Evolutionary conservation across 306 rosid genomes (phyloP).

Genomic region (Vigna reflexopilosa): DNA sequence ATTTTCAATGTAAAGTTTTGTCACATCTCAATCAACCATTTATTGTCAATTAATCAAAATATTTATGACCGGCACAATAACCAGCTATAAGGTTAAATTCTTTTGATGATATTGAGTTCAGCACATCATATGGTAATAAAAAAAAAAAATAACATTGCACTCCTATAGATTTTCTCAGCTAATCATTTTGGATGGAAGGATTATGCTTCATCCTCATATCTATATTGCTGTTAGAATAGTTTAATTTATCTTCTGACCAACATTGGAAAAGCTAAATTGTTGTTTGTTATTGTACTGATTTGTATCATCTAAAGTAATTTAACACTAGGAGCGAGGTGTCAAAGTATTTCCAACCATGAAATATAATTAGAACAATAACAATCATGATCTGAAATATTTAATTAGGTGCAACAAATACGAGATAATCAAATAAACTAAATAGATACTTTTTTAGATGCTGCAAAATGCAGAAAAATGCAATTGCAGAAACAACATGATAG

Average conservation of each 20-base stretch:
- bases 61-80: background rate
- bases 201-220: background rate
- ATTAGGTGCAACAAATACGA: conserved; percentile 12
- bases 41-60: background rate
- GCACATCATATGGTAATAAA: background rate
- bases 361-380: background rate
- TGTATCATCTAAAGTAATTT: background rate
- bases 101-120: background rate
- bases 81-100: background rate
- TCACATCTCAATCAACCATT: background rate
- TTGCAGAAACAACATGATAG: background rate
- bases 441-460: conserved; percentile 32
- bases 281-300: no score
- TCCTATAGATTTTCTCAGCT: no score
- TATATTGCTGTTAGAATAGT: no score
- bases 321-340: background rate
- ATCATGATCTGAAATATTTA: background rate
- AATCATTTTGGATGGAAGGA: background rate
- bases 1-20: background rate
- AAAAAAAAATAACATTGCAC: background rate
- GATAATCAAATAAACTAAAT: conserved; percentile 2
- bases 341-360: conserved; percentile 1
- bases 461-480: conserved; percentile 27
- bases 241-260: no score
- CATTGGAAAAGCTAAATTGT: no score